Conservation (phyloP, 495 filamentous ascomycete genomes). For the Tricharina praecox region DNA sequence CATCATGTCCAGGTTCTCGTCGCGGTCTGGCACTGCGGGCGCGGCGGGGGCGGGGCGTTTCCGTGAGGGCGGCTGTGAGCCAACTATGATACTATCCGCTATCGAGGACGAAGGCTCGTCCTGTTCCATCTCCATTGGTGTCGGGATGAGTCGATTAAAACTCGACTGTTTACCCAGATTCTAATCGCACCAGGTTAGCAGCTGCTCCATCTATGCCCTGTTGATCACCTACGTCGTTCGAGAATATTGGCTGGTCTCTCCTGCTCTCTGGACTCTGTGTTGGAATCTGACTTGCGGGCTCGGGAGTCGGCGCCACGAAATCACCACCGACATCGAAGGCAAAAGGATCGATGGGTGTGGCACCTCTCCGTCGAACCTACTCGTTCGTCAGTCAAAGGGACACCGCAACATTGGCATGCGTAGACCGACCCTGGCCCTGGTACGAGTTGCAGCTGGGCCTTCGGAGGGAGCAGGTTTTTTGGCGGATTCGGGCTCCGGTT, state of each 20-base stretch:
- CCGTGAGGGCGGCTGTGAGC: background rate
- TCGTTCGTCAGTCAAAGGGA: background rate
- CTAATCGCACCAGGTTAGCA: no score
- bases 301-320: conserved; percentile 2
- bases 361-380: background rate
- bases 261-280: background rate
- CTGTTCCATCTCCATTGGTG: background rate
- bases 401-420: background rate
- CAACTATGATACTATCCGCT: background rate
- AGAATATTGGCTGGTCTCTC: background rate
- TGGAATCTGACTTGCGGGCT: background rate
- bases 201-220: no score
- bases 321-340: conserved; percentile 5
- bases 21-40: background rate
- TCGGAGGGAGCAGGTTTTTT: background rate
- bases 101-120: background rate
- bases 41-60: background rate
- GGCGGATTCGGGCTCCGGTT: background rate
- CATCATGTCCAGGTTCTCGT: conserved; percentile 18
- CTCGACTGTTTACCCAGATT: no score
- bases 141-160: background rate
- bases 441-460: background rate
- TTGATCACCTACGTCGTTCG: no score
- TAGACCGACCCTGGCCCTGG: background rate
- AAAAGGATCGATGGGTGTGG: background rate